Base-by-base conservation (phyloP, 768 basidiomycete genomes). In the Lyophyllum shimeji region DNA sequence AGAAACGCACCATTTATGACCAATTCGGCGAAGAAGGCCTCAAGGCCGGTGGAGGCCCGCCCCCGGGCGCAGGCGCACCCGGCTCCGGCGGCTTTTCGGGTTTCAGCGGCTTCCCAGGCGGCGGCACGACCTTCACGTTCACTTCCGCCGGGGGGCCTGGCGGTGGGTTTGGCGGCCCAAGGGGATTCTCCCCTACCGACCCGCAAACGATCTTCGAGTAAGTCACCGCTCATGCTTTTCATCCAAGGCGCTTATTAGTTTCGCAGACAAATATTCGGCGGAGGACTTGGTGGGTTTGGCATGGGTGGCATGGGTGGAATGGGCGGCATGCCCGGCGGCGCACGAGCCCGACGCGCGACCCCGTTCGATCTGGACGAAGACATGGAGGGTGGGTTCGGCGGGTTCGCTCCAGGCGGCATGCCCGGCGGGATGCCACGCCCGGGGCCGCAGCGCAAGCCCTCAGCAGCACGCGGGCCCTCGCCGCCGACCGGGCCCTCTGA, bases 1-100 rank as follows among this genome's bases (percentile, higher is more conserved):
- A 93, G 67, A 94, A 93, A 65, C 87, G 92, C 21, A 73, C 89
- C 0, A 67, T 93, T 7, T 98, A 95, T 61, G 95, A 97, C 70
- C 93, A 97, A 62, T 87, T 95, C 53, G 96, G 96, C 33, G 95
- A 97, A 69, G 95, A 97, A 54, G 95, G 96, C 1, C 80, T 98
- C 62, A 98, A 98, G 69, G 82, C 82, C 6, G 83, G 83, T 7
- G 83, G 82, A 33, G 82, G 76, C 0, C 74, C 79, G 2, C 63
- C 74, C 27, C 82, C 85, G 55, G 82, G 80, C 31, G 82, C 82
- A 42, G 82, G 80, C 42, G 70, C 67, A 3, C 69, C 51, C 66
- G 50, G 73, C 71, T n/a, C 72, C 70, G 11, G 8, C 33, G 76
- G 17, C 4, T 40, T 40, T 15, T 40, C 72, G 54, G 69, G 70